phyloP scores from a whole-genome alignment of 2,329 filamentous ascomycete genomes.

The Ceratocystis ficicola region DNA sequence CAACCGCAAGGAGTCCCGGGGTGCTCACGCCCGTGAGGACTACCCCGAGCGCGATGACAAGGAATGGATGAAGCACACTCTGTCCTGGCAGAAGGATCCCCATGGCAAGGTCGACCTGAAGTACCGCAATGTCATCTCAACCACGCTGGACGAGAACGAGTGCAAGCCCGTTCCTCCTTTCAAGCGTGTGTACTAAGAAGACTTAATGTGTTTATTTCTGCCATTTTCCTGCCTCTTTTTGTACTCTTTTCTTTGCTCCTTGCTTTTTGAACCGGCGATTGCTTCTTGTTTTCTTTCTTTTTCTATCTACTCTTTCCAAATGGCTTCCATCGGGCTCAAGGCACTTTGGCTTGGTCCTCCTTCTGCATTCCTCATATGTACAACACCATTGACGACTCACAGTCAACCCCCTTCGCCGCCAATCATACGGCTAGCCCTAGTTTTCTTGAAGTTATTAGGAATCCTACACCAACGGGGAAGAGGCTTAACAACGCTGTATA shows the following conservation, averaged over 20 bases:
- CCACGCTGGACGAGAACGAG: slow-evolving; percentile 86
- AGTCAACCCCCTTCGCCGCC: neutral
- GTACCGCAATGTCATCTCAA: slow-evolving; percentile 72
- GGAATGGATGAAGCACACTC: slow-evolving; percentile 99
- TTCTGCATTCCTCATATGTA: slow-evolving; percentile 7
- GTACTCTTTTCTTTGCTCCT: slow-evolving; percentile 12
- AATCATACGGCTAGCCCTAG: neutral
- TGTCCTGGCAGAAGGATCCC: slow-evolving; percentile 87
- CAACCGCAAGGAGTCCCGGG: slow-evolving; percentile 92
- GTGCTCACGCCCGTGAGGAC: slow-evolving; percentile 93
- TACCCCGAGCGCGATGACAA: slow-evolving; percentile 88
- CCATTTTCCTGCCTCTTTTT: slow-evolving; percentile 14
- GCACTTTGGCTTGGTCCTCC: slow-evolving; percentile 4
- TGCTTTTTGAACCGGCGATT: slow-evolving; percentile 17
- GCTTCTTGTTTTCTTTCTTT: slow-evolving; percentile 9
- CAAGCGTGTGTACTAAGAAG: slow-evolving; percentile 72
- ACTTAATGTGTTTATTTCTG: slow-evolving; percentile 1
- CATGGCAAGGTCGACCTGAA: slow-evolving; percentile 76
- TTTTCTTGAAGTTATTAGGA: slow-evolving; percentile 2
- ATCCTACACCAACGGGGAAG: neutral
- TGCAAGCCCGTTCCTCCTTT: slow-evolving; percentile 94
- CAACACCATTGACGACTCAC: slow-evolving; percentile 1
- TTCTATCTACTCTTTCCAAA: neutral
- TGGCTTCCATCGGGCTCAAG: slow-evolving; percentile 8
- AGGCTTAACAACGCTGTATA: slow-evolving; percentile 18